These are phyloP conservation scores for Pseudopithomyces maydicus DNA, from an alignment of 2,329 filamentous ascomycete genomes.

Conservation along the genomic window DNA sequence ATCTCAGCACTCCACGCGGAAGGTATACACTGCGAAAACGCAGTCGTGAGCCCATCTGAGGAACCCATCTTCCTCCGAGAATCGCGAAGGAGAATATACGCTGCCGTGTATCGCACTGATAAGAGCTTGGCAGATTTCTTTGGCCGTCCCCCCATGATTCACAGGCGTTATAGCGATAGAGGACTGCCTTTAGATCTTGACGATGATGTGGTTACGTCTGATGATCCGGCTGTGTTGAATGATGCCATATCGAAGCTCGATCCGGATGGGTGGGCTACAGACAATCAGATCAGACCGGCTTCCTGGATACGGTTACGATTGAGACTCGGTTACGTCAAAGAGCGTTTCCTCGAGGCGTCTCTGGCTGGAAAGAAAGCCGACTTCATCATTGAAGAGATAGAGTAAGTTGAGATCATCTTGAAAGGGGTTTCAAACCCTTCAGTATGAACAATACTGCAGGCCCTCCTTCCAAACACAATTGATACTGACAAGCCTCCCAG, in stretches of 20 bases:
- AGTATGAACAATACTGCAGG: no score
- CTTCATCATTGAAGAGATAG: constrained; percentile 34
- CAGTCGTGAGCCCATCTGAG: constrained; percentile 18
- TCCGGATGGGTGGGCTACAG: constrained; percentile 37
- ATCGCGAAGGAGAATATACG: constrained; percentile 33
- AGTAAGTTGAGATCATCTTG: constrained; percentile 20
- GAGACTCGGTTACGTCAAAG: constrained; percentile 34
- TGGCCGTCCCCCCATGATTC: constrained; percentile 43
- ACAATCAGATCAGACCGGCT: constrained; percentile 30
- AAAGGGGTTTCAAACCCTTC: background rate
- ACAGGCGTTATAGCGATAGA: constrained; percentile 38
- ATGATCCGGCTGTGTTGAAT: constrained; percentile 30
- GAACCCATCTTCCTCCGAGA: constrained; percentile 41
- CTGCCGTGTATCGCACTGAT: constrained; percentile 36
- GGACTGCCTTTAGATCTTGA: constrained; percentile 38
- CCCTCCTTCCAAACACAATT: background rate
- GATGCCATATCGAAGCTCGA: constrained; percentile 33
- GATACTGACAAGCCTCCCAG: constrained; percentile 19
- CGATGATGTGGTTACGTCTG: constrained; percentile 29
- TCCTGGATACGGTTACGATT: constrained; percentile 35
- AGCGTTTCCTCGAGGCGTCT: constrained; percentile 38
- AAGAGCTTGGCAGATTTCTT: constrained; percentile 43
- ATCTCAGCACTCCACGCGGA: constrained; percentile 35
- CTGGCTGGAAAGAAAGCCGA: constrained; percentile 37
- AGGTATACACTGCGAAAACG: constrained; percentile 40